Percentiles rank a stretch among this genome's conserved stretches.
Evolutionary conservation across 805 yeast species (phyloP).

Genomic region (Myxozyma mucilagina): DNA sequence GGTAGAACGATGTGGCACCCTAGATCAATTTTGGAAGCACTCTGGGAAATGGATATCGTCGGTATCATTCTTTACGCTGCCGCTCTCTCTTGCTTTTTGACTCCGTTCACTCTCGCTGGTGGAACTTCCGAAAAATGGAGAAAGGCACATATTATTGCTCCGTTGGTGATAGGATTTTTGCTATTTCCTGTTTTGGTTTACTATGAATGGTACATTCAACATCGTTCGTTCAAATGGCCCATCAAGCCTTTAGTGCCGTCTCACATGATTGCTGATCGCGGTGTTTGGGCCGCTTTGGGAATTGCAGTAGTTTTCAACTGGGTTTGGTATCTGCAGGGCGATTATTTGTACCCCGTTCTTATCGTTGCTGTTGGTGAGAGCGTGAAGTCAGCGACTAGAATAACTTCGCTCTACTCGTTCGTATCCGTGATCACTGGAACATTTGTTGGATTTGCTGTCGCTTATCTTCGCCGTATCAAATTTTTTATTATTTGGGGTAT

Average conservation of each 20-base stretch:
- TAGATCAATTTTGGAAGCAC: conserved; percentile 35
- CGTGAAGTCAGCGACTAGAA: conserved; percentile 64
- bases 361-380: conserved; percentile 63
- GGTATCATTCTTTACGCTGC: conserved; percentile 60
- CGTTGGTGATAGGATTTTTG: conserved; percentile 65
- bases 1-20: conserved; percentile 21
- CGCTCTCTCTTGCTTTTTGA: conserved; percentile 62
- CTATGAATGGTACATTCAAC: conserved; percentile 61
- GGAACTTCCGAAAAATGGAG: conserved; percentile 59
- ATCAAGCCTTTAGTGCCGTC: conserved; percentile 60
- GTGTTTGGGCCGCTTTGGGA: conserved; percentile 68
- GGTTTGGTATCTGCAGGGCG: conserved; percentile 68
- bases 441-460: conserved; percentile 56
- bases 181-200: conserved; percentile 57
- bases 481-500: conserved; percentile 61
- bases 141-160: conserved; percentile 62
- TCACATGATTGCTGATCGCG: conserved; percentile 61
- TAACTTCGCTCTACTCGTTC: conserved; percentile 61
- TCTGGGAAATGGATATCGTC: conserved; percentile 65
- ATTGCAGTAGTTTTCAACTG: conserved; percentile 61
- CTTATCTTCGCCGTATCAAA: conserved; percentile 53
- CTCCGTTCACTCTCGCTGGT: conserved; percentile 76
- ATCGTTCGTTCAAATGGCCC: conserved; percentile 35
- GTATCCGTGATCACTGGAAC: conserved; percentile 64
- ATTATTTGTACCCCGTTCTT: conserved; percentile 65